Conservation (phyloP, 805 yeast species). For the Yarrowia sp. region DNA sequence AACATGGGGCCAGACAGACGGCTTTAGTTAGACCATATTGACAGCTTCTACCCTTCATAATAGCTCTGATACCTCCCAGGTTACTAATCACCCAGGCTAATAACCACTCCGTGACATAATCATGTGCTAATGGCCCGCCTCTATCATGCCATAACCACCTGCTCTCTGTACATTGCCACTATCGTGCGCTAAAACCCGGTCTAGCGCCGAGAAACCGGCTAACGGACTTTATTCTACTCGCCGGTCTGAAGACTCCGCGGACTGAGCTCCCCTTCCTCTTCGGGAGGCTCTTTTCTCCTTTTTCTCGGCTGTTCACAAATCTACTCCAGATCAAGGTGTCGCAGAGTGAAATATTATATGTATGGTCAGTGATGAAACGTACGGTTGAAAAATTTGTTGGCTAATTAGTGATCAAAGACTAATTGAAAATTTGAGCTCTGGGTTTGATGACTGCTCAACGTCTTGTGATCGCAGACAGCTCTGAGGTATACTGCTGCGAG, state of each 20-base stretch:
- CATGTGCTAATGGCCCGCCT: background rate
- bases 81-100: too few relatives aligned
- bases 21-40: too few relatives aligned
- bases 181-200: background rate
- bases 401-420: background rate
- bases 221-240: background rate
- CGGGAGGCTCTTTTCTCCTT: background rate
- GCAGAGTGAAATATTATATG: background rate
- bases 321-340: slow-evolving; percentile 22
- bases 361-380: slow-evolving; percentile 19
- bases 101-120: too few relatives aligned
- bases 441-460: slow-evolving; percentile 12
- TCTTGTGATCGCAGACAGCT: background rate
- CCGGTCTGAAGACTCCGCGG: too few relatives aligned
- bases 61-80: too few relatives aligned
- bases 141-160: too few relatives aligned
- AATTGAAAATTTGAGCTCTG: background rate
- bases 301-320: slow-evolving; percentile 7
- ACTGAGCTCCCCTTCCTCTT: too few relatives aligned
- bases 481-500: slow-evolving; percentile 12
- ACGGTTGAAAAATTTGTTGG: background rate
- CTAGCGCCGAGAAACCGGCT: background rate
- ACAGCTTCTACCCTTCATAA: too few relatives aligned
- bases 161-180: too few relatives aligned
- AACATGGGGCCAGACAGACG: too few relatives aligned